These are phyloP conservation scores for Solanum habrochaites DNA, from an alignment of 257 asterid genomes.

Conservation along the genomic window DNA sequence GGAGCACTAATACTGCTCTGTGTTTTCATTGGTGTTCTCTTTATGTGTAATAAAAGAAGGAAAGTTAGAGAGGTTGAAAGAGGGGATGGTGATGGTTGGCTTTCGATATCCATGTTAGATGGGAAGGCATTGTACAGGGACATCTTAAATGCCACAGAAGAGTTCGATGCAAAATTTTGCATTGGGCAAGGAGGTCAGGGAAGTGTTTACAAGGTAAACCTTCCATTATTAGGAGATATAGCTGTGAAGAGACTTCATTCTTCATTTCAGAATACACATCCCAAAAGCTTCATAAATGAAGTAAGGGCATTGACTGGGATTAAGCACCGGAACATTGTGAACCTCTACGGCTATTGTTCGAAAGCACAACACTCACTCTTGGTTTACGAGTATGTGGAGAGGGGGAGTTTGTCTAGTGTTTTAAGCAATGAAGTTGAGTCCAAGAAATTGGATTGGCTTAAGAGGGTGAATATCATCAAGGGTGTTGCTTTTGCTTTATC, in stretches of 20 bases:
- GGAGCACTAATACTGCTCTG: neutral
- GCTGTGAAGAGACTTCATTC: neutral
- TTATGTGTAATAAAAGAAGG: neutral
- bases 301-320: neutral
- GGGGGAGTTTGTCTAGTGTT: neutral
- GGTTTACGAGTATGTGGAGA: slow-evolving; percentile 1
- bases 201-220: neutral
- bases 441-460: neutral
- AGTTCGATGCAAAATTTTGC: neutral
- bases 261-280: neutral
- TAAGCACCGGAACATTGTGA: neutral
- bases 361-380: neutral
- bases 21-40: neutral
- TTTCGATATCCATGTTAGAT: neutral
- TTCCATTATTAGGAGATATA: neutral
- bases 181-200: neutral
- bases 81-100: neutral
- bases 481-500: neutral
- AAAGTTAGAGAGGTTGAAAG: neutral
- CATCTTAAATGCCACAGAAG: neutral
- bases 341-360: neutral
- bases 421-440: neutral
- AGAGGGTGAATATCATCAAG: neutral
- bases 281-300: neutral
- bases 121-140: neutral